These are phyloP conservation scores for Bombardia bombarda DNA, from an alignment of 495 filamentous ascomycete species.

Conservation along the genomic window DNA sequence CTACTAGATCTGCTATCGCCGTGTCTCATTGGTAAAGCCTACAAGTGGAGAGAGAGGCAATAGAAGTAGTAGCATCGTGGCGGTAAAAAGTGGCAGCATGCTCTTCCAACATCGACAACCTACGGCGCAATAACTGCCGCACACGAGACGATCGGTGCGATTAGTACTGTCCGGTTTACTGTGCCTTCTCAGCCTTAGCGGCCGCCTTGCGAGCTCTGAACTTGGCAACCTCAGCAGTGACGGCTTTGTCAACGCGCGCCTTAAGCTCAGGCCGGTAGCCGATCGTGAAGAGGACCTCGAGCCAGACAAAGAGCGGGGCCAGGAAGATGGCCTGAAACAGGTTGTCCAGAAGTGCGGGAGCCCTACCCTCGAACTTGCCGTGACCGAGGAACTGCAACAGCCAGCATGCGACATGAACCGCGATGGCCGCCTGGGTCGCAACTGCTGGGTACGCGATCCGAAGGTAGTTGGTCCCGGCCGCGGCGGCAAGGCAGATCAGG, in stretches of 20 bases:
- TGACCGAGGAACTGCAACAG: constrained; percentile 86
- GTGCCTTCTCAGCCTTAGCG: constrained; percentile 3
- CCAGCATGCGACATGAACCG: constrained; percentile 68
- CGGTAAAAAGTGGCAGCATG: too few relatives aligned
- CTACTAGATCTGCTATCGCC: too few relatives aligned
- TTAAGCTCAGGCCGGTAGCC: constrained; percentile 87
- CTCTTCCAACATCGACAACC: background rate
- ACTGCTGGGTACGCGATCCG: constrained; percentile 53
- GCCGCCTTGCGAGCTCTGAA: constrained; percentile 36
- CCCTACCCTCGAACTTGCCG: constrained; percentile 78
- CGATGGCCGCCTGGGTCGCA: constrained; percentile 64
- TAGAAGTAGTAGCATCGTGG: too few relatives aligned
- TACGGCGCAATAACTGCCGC: background rate
- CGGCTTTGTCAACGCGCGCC: constrained; percentile 64
- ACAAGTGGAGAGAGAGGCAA: too few relatives aligned
- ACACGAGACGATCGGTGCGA: background rate
- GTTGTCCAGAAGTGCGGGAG: constrained; percentile 86
- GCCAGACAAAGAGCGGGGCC: constrained; percentile 98
- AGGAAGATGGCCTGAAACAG: constrained; percentile 82
- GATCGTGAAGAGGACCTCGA: constrained; percentile 84
- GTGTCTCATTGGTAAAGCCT: too few relatives aligned
- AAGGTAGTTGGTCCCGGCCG: constrained; percentile 69
- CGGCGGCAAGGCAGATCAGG: constrained; percentile 62
- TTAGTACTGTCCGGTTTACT: background rate
- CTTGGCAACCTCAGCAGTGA: constrained; percentile 60